These are phyloP conservation scores for Aspergillus puulaauensis DNA, from an alignment of 2,329 filamentous ascomycete species.

Conservation along the genomic window DNA sequence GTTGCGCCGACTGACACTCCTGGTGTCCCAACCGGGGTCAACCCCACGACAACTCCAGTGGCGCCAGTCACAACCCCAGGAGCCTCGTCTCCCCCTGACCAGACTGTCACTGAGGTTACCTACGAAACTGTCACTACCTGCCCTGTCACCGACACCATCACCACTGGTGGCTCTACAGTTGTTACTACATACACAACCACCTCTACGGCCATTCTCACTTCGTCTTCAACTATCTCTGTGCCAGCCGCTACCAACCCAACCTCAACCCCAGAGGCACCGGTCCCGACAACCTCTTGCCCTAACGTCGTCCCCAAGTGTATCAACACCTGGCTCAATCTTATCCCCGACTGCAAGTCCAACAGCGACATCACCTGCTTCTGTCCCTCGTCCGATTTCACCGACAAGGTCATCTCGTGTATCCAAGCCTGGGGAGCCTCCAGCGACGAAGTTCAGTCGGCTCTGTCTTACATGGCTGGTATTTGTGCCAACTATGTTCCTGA, in stretches of 20 bases:
- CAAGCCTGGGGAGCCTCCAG: conserved; percentile 70
- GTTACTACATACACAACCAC: conserved; percentile 57
- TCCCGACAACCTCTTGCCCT: conserved; percentile 52
- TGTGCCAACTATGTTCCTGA: conserved; percentile 71
- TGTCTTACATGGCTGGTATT: conserved; percentile 86
- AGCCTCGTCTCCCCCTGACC: neutral
- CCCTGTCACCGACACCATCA: conserved; percentile 33
- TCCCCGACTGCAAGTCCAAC: conserved; percentile 76
- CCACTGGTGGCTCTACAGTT: conserved; percentile 48
- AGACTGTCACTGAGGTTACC: conserved; percentile 15
- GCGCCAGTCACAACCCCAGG: neutral
- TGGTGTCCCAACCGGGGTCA: neutral
- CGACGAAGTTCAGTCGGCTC: conserved; percentile 66
- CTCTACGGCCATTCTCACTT: conserved; percentile 47
- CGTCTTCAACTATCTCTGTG: conserved; percentile 18
- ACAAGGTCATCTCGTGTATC: conserved; percentile 78
- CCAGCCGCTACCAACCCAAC: conserved; percentile 1
- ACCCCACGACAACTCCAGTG: conserved; percentile 6
- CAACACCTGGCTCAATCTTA: conserved; percentile 78
- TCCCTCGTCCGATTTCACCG: conserved; percentile 71
- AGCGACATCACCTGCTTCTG: conserved; percentile 84
- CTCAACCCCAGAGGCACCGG: conserved; percentile 13
- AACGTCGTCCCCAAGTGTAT: conserved; percentile 80
- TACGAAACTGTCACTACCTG: conserved; percentile 32
- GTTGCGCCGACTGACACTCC: neutral